Conservation (phyloP, 352 stramenopile genomes). For the Lagenidium sp. region DNA sequence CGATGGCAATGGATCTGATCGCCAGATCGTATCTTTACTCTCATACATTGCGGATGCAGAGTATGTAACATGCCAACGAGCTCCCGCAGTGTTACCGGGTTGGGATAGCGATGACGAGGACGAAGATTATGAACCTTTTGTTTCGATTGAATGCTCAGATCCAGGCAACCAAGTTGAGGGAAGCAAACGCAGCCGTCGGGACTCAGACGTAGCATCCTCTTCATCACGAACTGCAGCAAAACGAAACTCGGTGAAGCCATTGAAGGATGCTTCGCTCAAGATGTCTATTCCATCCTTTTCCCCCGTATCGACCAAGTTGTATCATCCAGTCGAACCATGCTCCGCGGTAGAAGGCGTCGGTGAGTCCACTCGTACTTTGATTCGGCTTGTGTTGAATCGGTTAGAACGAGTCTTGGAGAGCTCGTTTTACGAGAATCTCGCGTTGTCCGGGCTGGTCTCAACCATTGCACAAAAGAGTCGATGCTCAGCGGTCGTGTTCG, state of each 20-base stretch:
- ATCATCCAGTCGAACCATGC: not conserved
- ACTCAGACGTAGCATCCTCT: constrained; percentile 8
- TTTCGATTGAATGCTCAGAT: not conserved
- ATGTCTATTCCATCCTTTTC: constrained; percentile 65
- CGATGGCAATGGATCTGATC: constrained; percentile 18
- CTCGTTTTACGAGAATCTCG: constrained; percentile 77
- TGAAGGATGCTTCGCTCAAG: constrained; percentile 56
- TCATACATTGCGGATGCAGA: constrained; percentile 83
- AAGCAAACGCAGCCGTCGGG: constrained; percentile 1
- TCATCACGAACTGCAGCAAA: constrained; percentile 41
- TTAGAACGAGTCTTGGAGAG: constrained; percentile 71
- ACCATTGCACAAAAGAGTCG: constrained; percentile 54
- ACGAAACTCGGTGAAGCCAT: constrained; percentile 55
- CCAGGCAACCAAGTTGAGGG: not conserved
- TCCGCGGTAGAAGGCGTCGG: too few species aligned
- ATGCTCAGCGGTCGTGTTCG: constrained; percentile 43
- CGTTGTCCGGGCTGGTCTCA: constrained; percentile 68
- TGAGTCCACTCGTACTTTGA: too few species aligned
- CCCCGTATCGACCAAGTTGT: constrained; percentile 18
- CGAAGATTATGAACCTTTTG: not conserved
- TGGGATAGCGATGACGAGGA: constrained; percentile 49
- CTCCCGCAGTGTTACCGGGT: constrained; percentile 32
- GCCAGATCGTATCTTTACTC: constrained; percentile 71
- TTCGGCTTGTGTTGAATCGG: constrained; percentile 68
- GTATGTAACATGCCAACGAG: constrained; percentile 63